Evolutionary conservation across 2,329 filamentous ascomycete species (phyloP), one percentile per base, ranked within the genome.

Genomic region (Sclerotinia borealis): DNA sequence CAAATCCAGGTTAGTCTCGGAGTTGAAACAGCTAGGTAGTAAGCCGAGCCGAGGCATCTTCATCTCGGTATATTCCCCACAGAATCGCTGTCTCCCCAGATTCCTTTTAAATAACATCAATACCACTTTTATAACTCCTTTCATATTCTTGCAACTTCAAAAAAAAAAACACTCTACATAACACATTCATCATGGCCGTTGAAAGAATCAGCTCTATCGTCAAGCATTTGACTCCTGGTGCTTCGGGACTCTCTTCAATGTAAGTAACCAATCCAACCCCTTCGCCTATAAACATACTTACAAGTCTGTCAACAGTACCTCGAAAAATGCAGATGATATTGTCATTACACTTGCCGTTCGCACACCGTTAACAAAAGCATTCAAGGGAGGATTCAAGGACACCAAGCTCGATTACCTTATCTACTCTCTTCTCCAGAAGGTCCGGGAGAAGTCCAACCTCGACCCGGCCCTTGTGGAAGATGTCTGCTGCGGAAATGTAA

Each of bases 331-430:
- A 70, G 93, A 98, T 76, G 95, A 99, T 80, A 84, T 99, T 61
- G 95, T 99, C 75, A 96, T 98, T 74, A 99, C 95, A 9, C 85
- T 96, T 64, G 93, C 93, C 34, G 81, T 93, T 72, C 90, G 95
- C 63, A 97, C 93, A 34, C 92, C 95, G 0, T 83, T 99, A 67
- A 83, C 89, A 74, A 98, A 97, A 80, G 92, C 85, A 59, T 83
- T 83, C 76, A 97, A 96, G 83, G 93, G 95, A 69, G 92, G 92
- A 48, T 90, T 99, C 82, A 98, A 97, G 81, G 93, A 99, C 76
- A 96, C 92, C 7, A 84, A 84, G 47, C 85, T 98, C 67, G 95
- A 99, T 77, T 93, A 88, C 77, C 81, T 99, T 63, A 76, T 96
- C 66, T 92, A 92, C 75, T 86, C 92, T 65, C 81, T 96, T 55